Evolutionary conservation across 1,139 yeast species (phyloP).

Genomic region (Scheffersomyces stambukii): DNA sequence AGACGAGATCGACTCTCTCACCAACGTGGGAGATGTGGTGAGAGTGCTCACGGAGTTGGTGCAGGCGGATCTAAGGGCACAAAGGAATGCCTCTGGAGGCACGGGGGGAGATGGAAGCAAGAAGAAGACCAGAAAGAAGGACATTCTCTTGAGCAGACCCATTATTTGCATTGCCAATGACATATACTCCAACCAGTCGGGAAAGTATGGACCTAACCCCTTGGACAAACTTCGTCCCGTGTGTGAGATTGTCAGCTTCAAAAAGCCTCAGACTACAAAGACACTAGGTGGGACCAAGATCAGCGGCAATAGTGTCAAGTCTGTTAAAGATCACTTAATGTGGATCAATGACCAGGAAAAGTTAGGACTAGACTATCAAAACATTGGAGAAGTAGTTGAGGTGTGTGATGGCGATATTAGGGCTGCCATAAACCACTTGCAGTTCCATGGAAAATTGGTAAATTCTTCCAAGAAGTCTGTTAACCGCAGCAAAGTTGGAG

Average conservation of each 20-base stretch:
- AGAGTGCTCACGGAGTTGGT: slow-evolving; percentile 60
- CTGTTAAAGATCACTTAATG: slow-evolving; percentile 39
- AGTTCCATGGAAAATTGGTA: slow-evolving; percentile 53
- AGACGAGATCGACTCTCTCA: slow-evolving; percentile 91
- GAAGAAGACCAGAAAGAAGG: slow-evolving; percentile 23
- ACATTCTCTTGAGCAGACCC: slow-evolving; percentile 62
- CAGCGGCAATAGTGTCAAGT: slow-evolving; percentile 33
- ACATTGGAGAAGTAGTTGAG: slow-evolving; percentile 54
- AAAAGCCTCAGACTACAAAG: slow-evolving; percentile 49
- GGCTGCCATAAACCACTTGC: slow-evolving; percentile 80
- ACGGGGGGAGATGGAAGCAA: slow-evolving; percentile 12
- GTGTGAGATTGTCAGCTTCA: slow-evolving; percentile 68
- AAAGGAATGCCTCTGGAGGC: slow-evolving; percentile 5
- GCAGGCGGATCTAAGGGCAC: slow-evolving; percentile 52
- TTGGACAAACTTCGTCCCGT: slow-evolving; percentile 70
- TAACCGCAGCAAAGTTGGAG: slow-evolving; percentile 35
- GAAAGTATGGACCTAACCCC: slow-evolving; percentile 34
- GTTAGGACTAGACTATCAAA: slow-evolving; percentile 29
- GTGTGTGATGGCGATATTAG: slow-evolving; percentile 81
- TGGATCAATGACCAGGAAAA: slow-evolving; percentile 28
- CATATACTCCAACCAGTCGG: slow-evolving; percentile 50
- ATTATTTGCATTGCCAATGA: slow-evolving; percentile 93
- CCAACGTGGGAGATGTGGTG: slow-evolving; percentile 72
- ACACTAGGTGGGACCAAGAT: slow-evolving; percentile 29
- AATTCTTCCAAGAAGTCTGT: slow-evolving; percentile 11